phyloP scores from a whole-genome alignment of 2,329 filamentous ascomycete species.

The Colletotrichum tamarilloi region DNA sequence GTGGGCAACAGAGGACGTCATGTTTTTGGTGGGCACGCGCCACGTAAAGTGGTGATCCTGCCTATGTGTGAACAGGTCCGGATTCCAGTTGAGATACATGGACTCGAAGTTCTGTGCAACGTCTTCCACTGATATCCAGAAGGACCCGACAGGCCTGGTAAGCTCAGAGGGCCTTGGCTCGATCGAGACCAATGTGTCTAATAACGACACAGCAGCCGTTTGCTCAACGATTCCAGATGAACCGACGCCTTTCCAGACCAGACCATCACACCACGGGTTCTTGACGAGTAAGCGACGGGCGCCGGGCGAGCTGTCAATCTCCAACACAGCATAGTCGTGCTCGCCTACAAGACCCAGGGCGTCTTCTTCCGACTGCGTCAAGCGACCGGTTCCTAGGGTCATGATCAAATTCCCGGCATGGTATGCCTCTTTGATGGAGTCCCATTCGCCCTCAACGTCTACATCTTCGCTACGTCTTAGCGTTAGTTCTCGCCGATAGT shows the following conservation, averaged over 20 bases:
- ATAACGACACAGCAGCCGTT: neutral
- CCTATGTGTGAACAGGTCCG: constrained; percentile 80
- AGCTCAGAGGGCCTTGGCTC: constrained; percentile 34
- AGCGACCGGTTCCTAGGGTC: constrained; percentile 88
- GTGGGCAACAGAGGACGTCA: constrained; percentile 67
- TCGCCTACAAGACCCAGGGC: constrained; percentile 86
- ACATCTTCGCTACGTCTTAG: constrained; percentile 73
- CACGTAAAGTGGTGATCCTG: constrained; percentile 93
- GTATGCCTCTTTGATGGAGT: constrained; percentile 79
- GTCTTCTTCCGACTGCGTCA: constrained; percentile 81
- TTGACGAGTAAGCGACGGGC: constrained; percentile 84
- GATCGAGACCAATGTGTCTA: constrained; percentile 26
- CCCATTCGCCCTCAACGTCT: constrained; percentile 81
- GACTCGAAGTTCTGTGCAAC: constrained; percentile 94
- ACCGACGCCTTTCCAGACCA: constrained; percentile 72
- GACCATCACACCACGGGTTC: constrained; percentile 93
- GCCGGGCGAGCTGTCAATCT: constrained; percentile 73
- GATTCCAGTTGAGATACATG: constrained; percentile 98
- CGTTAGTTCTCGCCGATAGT: constrained; percentile 3
- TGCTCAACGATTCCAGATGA: constrained; percentile 33
- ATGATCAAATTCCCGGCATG: constrained; percentile 83
- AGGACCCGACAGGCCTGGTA: constrained; percentile 71
- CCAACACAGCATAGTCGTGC: constrained; percentile 93
- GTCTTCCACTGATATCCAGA: constrained; percentile 93
- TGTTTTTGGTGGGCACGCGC: constrained; percentile 67